These are phyloP conservation scores for Phytophthora pinifolia DNA, from an alignment of 352 stramenopile genomes.

Conservation along the genomic window DNA sequence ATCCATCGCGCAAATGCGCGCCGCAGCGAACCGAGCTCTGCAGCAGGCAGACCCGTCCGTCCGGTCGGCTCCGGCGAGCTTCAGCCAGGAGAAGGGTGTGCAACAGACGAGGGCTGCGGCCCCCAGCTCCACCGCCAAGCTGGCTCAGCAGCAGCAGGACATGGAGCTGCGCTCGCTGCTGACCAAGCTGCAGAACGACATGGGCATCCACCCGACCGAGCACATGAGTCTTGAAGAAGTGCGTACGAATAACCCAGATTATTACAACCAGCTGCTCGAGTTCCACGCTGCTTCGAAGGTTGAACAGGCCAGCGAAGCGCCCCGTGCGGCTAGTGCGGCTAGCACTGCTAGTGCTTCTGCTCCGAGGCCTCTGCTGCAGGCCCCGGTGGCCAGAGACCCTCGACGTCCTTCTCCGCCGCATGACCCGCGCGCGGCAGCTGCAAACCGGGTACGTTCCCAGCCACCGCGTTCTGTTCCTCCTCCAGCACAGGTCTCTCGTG, in stretches of 20 bases:
- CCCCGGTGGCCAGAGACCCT: conserved; percentile 27
- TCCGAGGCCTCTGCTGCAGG: conserved; percentile 17
- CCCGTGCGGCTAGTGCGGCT: background rate
- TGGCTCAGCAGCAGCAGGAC: conserved; percentile 51
- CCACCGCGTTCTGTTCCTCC: conserved; percentile 13
- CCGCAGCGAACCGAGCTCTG: conserved; percentile 57
- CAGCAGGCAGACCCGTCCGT: conserved; percentile 46
- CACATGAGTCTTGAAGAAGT: conserved; percentile 88
- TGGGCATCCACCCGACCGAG: conserved; percentile 84
- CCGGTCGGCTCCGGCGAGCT: conserved; percentile 44
- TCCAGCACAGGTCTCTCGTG: conserved; percentile 20
- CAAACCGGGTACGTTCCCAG: conserved; percentile 6
- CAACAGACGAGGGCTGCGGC: conserved; percentile 6
- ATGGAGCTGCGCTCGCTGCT: conserved; percentile 80
- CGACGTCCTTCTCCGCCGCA: conserved; percentile 35
- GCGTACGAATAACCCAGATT: conserved; percentile 80
- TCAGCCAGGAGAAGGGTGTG: conserved; percentile 39
- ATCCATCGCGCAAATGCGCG: conserved; percentile 65
- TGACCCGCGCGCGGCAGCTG: conserved; percentile 20
- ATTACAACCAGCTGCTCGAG: conserved; percentile 80
- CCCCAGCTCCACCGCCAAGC: conserved; percentile 18
- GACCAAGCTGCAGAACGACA: conserved; percentile 87
- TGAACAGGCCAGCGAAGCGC: conserved; percentile 13
- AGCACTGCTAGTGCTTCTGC: conserved; percentile 12
- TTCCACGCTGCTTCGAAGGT: conserved; percentile 51